Conservation (phyloP, 495 filamentous ascomycete genomes). For the Glarea lozoyensis region DNA sequence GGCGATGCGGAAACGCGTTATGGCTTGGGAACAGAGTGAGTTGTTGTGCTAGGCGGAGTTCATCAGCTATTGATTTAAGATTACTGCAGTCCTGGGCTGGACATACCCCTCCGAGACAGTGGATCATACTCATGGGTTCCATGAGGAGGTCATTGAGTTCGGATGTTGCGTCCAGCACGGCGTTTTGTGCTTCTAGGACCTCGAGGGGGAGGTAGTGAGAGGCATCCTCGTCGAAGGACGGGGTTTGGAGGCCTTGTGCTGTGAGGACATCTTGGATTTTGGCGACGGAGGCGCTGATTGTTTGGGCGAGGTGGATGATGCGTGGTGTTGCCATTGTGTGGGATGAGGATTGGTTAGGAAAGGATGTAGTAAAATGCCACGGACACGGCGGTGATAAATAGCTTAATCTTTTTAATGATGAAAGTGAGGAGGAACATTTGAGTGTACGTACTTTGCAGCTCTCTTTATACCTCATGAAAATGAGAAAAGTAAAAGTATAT, state of each 20-base stretch:
- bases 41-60: background rate
- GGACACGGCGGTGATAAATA: no score
- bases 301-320: background rate
- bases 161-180: slow-evolving; percentile 2
- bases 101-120: background rate
- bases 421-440: no score
- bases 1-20: background rate
- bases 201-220: background rate
- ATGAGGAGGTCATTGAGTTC: slow-evolving; percentile 2
- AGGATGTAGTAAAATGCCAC: no score
- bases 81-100: background rate
- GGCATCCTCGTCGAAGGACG: slow-evolving; percentile 3
- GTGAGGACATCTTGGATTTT: background rate
- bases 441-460: no score
- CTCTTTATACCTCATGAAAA: no score
- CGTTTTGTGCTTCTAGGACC: background rate
- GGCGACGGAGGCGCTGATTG: background rate
- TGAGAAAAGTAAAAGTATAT: no score
- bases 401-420: no score
- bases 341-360: no score
- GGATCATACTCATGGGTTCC: background rate
- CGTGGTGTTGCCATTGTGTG: no score
- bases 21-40: background rate
- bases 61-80: background rate
- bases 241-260: background rate